Evolutionary conservation across 2,329 filamentous ascomycete genomes (phyloP), one percentile per base, ranked within the genome.

Genomic region (Simplicillium sp.): DNA sequence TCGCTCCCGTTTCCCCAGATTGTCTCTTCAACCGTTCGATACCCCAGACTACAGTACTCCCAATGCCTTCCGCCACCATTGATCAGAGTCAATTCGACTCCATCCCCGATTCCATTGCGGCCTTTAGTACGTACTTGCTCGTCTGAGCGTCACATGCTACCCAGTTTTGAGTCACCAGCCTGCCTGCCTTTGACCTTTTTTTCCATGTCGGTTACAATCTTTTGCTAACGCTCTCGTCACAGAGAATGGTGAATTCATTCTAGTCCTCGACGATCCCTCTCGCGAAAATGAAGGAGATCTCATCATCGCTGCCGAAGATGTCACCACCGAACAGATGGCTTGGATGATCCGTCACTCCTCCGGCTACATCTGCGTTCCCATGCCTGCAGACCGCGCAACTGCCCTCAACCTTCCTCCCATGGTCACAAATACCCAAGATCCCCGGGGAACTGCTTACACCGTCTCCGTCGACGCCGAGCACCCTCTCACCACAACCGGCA

Each of bases 271-370:
- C 70, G 85, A 87, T 51, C 80, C 87, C 48, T 78, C 82, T 47
- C 89, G 92, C 62, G 92, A 98, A 65, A 98, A 98, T 63, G 92
- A 98, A 74, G 92, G 89, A 62, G 92, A 98, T 67, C 78, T 98
- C 37, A 96, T 97, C 64, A 94, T 97, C 57, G 87, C 92, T 50
- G 90, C 88, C 47, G 71, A 87, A 50, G 75, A 84, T 54, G 68
- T 96, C 48, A 95, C 90, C 8, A 74, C 88, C 17, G 76, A 85
- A 49, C 90, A 97, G 66, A 94, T 94, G 81, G 87, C 88, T 54
- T 98, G 96, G 71, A 82, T 98, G 75, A 78, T 98, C 62, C 87
- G 88, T 55, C 80, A 95, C 70, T 84, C 85, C 32, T 87, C 87
- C 3, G 92, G 92, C 58, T 80, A 90, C 57, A 82, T 98, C 67